Percentiles rank a stretch among this genome's conserved stretches.
Conservation (phyloP, 208 protist genomes). For the Kentomonas sorsogonicus region DNA sequence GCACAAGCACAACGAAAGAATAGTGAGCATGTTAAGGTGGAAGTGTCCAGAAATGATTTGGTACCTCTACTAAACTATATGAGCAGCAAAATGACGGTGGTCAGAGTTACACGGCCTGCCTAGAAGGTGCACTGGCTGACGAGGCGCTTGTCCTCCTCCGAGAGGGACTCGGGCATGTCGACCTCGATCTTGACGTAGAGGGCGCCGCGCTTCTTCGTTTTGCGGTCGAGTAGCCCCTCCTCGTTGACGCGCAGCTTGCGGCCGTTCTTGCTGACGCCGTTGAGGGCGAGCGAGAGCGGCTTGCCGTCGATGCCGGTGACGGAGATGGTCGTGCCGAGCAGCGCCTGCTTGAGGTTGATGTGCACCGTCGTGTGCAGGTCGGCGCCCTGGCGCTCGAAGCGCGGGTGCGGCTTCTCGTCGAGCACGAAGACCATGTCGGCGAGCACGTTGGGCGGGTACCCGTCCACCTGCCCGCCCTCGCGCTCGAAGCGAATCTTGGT, state of each 20-base stretch:
- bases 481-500: conserved; percentile 94
- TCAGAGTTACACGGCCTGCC: neutral
- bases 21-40: neutral
- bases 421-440: conserved; percentile 96
- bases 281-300: conserved; percentile 48
- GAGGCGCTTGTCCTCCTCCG: conserved; percentile 63
- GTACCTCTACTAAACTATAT: neutral
- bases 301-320: conserved; percentile 65
- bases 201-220: conserved; percentile 58
- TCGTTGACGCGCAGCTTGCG: conserved; percentile 63
- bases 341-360: conserved; percentile 80
- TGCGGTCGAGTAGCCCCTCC: conserved; percentile 73
- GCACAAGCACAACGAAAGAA: neutral
- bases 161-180: conserved; percentile 72
- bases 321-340: conserved; percentile 69
- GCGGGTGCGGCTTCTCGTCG: conserved; percentile 90
- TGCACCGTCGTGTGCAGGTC: conserved; percentile 78
- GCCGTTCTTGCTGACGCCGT: conserved; percentile 68
- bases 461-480: conserved; percentile 79
- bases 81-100: neutral
- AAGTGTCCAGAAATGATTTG: neutral
- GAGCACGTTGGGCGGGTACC: conserved; percentile 82
- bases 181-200: conserved; percentile 73
- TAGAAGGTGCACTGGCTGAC: conserved; percentile 83
- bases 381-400: conserved; percentile 84